Conservation (phyloP, 768 basidiomycete genomes). For the Termitomyces sp. region DNA sequence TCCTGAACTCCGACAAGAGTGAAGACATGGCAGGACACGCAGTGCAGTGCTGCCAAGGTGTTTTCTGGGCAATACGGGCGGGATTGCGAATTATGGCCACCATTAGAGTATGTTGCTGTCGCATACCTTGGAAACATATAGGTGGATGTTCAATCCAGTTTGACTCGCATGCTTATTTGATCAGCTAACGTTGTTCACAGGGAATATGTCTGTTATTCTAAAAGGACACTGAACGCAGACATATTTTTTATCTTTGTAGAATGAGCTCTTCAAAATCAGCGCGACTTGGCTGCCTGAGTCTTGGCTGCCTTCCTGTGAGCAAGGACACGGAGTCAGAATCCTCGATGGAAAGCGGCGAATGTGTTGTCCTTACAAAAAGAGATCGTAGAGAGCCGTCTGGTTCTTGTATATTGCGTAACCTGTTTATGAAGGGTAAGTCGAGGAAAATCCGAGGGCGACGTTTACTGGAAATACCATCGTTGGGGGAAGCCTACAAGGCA, state of each 20-base stretch:
- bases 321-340: slow-evolving; percentile 1
- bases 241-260: background rate
- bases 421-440: slow-evolving; percentile 18
- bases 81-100: slow-evolving; percentile 16
- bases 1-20: slow-evolving; percentile 26
- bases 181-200: background rate
- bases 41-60: slow-evolving; percentile 28
- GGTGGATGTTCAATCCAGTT: background rate
- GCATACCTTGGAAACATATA: slow-evolving; percentile 11
- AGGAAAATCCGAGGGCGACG: background rate
- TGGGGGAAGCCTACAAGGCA: slow-evolving; percentile 44
- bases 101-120: slow-evolving; percentile 18
- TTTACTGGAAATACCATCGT: slow-evolving; percentile 36
- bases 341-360: slow-evolving; percentile 11
- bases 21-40: slow-evolving; percentile 41
- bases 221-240: background rate
- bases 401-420: slow-evolving; percentile 51
- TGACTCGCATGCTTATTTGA: background rate
- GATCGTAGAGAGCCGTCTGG: slow-evolving; percentile 45
- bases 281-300: slow-evolving; percentile 29
- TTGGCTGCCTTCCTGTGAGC: slow-evolving; percentile 28
- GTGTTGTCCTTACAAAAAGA: slow-evolving; percentile 37
- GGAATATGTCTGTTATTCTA: background rate
- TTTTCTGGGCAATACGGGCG: slow-evolving; percentile 18
- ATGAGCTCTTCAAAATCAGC: slow-evolving; percentile 11